Percentiles rank a stretch among this genome's conserved stretches.
Conservation (phyloP, 257 asterid genomes). For the Craterostigma plantagineum region DNA sequence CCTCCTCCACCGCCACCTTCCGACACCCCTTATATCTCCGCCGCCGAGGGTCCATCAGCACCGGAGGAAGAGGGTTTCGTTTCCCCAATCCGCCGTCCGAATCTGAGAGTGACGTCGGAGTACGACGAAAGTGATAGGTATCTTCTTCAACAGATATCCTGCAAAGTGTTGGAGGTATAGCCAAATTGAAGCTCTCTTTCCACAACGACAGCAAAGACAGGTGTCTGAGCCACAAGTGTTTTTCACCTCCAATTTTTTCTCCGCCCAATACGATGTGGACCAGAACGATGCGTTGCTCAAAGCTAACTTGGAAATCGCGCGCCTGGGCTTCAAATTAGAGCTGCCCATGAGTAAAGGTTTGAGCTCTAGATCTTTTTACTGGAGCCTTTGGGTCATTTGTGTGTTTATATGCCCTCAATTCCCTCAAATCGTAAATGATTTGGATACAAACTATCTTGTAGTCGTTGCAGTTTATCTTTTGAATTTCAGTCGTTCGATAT, state of each 20-base stretch:
- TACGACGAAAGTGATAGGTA: constrained; percentile 77
- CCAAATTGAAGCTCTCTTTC: constrained; percentile 55
- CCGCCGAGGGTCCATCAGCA: constrained; percentile 7
- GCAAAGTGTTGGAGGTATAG: constrained; percentile 60
- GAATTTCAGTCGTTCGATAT: too few relatives aligned
- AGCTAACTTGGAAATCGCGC: constrained; percentile 32
- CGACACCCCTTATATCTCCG: background rate
- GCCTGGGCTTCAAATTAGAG: constrained; percentile 47
- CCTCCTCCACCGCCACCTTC: too few relatives aligned
- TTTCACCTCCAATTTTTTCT: constrained; percentile 39
- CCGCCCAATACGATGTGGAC: constrained; percentile 67
- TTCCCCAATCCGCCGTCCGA: constrained; percentile 33
- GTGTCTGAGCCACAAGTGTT: constrained; percentile 61
- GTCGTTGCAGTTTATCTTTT: too few relatives aligned
- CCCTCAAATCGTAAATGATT: too few relatives aligned
- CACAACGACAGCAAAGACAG: constrained; percentile 50
- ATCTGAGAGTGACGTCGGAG: constrained; percentile 66
- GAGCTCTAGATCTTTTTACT: too few relatives aligned
- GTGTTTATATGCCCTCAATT: too few relatives aligned
- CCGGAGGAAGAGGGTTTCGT: too few relatives aligned
- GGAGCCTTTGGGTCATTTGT: too few relatives aligned
- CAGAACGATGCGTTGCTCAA: constrained; percentile 62
- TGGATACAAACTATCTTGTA: too few relatives aligned
- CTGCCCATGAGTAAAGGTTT: constrained; percentile 62
- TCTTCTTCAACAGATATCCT: constrained; percentile 56